These are phyloP conservation scores for Silene latifolia DNA, from an alignment of 148 eudicot genomes.

Conservation along the genomic window DNA sequence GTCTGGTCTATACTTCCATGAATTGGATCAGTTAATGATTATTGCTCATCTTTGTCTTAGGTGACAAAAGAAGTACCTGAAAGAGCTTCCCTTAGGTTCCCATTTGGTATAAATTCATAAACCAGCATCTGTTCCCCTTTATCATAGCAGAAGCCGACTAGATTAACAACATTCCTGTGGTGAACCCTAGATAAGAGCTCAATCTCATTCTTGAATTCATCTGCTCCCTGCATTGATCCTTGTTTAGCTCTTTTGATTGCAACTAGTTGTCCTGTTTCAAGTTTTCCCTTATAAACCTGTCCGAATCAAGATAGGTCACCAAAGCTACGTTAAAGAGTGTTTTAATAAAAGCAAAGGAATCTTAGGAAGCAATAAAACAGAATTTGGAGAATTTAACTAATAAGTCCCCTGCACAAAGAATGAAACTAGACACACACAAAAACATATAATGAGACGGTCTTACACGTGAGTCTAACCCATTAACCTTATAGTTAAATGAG, in stretches of 20 bases:
- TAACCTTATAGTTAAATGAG: neutral
- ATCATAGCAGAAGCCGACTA: conserved; percentile 87
- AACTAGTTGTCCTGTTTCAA: conserved; percentile 55
- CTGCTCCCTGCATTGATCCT: conserved; percentile 83
- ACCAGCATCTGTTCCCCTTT: conserved; percentile 85
- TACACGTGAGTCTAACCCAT: neutral
- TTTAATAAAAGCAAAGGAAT: neutral
- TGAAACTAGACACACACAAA: neutral
- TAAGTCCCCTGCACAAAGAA: neutral
- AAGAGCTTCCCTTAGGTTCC: conserved; percentile 69
- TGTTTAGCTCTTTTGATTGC: conserved; percentile 82
- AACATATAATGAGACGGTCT: neutral
- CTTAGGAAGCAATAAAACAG: neutral
- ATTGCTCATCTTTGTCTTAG: neutral
- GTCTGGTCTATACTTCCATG: neutral
- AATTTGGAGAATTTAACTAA: neutral
- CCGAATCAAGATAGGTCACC: conserved; percentile 1
- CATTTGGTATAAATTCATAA: conserved; percentile 82
- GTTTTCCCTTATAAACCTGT: conserved; percentile 79
- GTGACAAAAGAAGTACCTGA: conserved; percentile 42
- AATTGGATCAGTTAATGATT: neutral
- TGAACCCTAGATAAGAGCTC: conserved; percentile 95
- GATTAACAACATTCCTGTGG: conserved; percentile 81
- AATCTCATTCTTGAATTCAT: conserved; percentile 89
- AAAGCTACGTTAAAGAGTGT: neutral